phyloP scores from a whole-genome alignment of 805 yeast genomes.

The Spathaspora passalidarum region DNA sequence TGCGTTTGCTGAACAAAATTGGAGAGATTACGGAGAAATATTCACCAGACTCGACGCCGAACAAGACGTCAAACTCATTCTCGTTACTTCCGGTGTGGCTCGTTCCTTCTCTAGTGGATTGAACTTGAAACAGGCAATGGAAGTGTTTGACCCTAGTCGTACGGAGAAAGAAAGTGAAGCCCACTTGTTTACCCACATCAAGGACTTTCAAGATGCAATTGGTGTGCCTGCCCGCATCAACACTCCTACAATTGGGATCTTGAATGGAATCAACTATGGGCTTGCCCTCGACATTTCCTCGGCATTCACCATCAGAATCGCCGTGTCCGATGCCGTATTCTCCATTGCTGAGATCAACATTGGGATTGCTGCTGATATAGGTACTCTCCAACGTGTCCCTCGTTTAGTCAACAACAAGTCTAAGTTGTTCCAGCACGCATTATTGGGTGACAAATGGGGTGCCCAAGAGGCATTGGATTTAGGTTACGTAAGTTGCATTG shows the following conservation, averaged over 20 bases:
- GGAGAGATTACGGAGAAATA: constrained; percentile 54
- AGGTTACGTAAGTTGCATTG: constrained; percentile 53
- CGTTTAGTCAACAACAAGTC: constrained; percentile 51
- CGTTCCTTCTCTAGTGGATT: constrained; percentile 63
- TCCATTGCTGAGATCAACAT: constrained; percentile 68
- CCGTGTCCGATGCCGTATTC: constrained; percentile 48
- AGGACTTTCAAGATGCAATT: constrained; percentile 58
- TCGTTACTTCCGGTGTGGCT: constrained; percentile 55
- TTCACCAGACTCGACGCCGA: constrained; percentile 44
- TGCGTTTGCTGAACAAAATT: constrained; percentile 53
- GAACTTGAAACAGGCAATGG: constrained; percentile 44
- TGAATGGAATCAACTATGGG: constrained; percentile 66
- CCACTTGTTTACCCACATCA: constrained; percentile 29
- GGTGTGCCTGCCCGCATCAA: constrained; percentile 44
- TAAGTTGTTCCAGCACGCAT: constrained; percentile 55
- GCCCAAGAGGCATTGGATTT: constrained; percentile 52
- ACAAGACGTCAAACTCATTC: constrained; percentile 46
- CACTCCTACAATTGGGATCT: constrained; percentile 63
- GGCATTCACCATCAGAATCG: constrained; percentile 56
- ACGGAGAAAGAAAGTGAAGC: constrained; percentile 12
- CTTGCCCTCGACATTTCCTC: constrained; percentile 66
- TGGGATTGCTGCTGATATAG: constrained; percentile 79
- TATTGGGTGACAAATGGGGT: constrained; percentile 57
- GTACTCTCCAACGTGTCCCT: constrained; percentile 68
- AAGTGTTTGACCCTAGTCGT: neutral